These are phyloP conservation scores for Clonostachys chloroleuca DNA, from an alignment of 2,329 filamentous ascomycete species.

Conservation along the genomic window DNA sequence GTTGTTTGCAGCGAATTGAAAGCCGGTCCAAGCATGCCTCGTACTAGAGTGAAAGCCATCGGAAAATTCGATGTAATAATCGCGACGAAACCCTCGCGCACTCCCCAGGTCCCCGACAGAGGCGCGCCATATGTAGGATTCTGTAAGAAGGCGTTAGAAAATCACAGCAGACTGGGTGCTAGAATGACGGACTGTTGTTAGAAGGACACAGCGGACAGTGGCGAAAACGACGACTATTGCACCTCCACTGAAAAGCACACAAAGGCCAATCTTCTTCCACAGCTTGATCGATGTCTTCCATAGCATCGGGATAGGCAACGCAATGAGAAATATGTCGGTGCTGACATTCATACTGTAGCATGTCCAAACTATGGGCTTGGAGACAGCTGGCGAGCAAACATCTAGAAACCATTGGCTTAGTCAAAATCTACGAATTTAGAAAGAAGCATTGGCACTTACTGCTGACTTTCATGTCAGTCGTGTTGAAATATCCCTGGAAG, in stretches of 20 bases:
- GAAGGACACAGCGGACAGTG: slow-evolving; percentile 1
- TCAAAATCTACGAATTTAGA: background rate
- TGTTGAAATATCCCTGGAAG: slow-evolving; percentile 52
- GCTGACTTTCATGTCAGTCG: slow-evolving; percentile 48
- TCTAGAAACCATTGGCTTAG: slow-evolving; percentile 1
- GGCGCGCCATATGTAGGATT: slow-evolving; percentile 4
- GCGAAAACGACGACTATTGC: slow-evolving; percentile 7
- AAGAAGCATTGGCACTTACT: slow-evolving; percentile 24
- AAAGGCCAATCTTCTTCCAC: slow-evolving; percentile 5
- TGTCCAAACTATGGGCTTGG: slow-evolving; percentile 7
- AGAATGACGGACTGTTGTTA: background rate
- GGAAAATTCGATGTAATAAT: slow-evolving; percentile 10
- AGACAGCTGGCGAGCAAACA: slow-evolving; percentile 8
- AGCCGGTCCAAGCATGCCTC: background rate
- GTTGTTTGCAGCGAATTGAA: background rate
- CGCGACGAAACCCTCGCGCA: slow-evolving; percentile 10
- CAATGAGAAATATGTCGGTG: slow-evolving; percentile 11
- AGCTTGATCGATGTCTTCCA: slow-evolving; percentile 4
- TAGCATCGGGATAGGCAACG: slow-evolving; percentile 10
- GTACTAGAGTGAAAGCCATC: slow-evolving; percentile 5
- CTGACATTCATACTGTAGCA: slow-evolving; percentile 9
- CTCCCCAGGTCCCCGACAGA: slow-evolving; percentile 7
- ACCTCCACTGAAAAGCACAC: slow-evolving; percentile 5
- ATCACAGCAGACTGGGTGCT: background rate
- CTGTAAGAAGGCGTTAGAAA: background rate